These are phyloP conservation scores for Boletus rufocinnamomeus DNA, from an alignment of 768 basidiomycete species.

Conservation along the genomic window DNA sequence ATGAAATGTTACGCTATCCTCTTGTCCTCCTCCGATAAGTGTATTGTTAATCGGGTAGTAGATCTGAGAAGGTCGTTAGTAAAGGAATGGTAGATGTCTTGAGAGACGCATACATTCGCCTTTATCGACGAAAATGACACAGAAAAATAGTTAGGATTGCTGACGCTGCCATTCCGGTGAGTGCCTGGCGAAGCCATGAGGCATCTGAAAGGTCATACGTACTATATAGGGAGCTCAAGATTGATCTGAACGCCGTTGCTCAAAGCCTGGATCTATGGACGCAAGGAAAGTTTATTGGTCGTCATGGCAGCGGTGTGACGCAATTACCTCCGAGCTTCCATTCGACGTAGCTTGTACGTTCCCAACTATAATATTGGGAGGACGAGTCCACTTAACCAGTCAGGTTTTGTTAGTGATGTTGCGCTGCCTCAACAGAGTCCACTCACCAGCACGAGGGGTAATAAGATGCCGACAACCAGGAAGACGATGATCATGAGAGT, in stretches of 20 bases:
- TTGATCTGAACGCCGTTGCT: slow-evolving; percentile 54
- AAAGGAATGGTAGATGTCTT: slow-evolving; percentile 1
- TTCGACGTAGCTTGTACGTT: slow-evolving; percentile 41
- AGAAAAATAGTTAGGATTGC: slow-evolving; percentile 80
- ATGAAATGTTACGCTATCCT: slow-evolving; percentile 47
- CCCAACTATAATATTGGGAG: slow-evolving; percentile 67
- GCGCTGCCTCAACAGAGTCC: neutral
- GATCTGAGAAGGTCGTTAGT: slow-evolving; percentile 44
- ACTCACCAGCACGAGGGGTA: slow-evolving; percentile 68
- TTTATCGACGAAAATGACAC: slow-evolving; percentile 65
- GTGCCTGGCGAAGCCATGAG: neutral
- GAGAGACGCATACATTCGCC: slow-evolving; percentile 47
- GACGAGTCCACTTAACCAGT: slow-evolving; percentile 66
- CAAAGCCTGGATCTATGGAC: slow-evolving; percentile 39
- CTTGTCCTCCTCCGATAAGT: slow-evolving; percentile 61
- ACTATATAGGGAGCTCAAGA: slow-evolving; percentile 69
- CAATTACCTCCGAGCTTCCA: slow-evolving; percentile 49
- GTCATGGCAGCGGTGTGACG: neutral
- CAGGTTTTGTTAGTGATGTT: slow-evolving; percentile 4
- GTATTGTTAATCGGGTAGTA: slow-evolving; percentile 76
- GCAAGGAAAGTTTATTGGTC: slow-evolving; percentile 15
- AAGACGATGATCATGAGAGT: slow-evolving; percentile 66
- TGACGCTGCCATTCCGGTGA: slow-evolving; percentile 50
- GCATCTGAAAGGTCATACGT: slow-evolving; percentile 25
- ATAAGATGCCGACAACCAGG: slow-evolving; percentile 62